Percentiles rank a stretch among this genome's conserved stretches.
phyloP scores from a whole-genome alignment of 1,139 yeast species.

The Hemisphaericaspora lyxosophila region DNA sequence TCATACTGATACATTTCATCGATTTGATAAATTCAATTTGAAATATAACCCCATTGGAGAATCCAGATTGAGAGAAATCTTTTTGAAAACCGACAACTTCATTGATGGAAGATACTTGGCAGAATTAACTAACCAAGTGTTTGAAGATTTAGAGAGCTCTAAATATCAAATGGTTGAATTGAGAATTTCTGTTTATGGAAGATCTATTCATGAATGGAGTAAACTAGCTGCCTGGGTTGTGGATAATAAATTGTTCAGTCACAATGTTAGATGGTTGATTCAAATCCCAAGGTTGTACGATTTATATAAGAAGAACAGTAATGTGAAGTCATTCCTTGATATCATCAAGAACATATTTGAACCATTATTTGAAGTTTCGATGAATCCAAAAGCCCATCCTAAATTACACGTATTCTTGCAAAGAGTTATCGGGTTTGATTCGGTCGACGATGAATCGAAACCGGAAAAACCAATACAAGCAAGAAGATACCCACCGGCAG shows the following conservation, averaged over 20 bases:
- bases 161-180: slow-evolving; percentile 97
- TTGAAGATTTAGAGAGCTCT: slow-evolving; percentile 88
- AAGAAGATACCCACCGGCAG: slow-evolving; percentile 78
- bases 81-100: slow-evolving; percentile 91
- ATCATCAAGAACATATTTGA: slow-evolving; percentile 74
- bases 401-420: slow-evolving; percentile 84
- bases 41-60: slow-evolving; percentile 98
- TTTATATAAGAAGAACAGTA: slow-evolving; percentile 74
- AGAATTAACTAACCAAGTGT: slow-evolving; percentile 88
- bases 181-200: slow-evolving; percentile 91
- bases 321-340: slow-evolving; percentile 71
- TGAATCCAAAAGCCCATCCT: slow-evolving; percentile 82
- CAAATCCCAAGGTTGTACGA: slow-evolving; percentile 95
- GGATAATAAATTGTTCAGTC: slow-evolving; percentile 87
- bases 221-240: slow-evolving; percentile 92
- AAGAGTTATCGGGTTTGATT: slow-evolving; percentile 95
- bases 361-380: slow-evolving; percentile 91
- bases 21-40: slow-evolving; percentile 95
- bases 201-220: slow-evolving; percentile 91
- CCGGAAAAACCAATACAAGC: slow-evolving; percentile 73
- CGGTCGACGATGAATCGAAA: slow-evolving; percentile 97
- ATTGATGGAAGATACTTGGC: slow-evolving; percentile 88
- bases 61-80: slow-evolving; percentile 92
- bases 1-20: slow-evolving; percentile 94
- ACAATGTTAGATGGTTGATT: slow-evolving; percentile 94